Percentiles rank a stretch among this genome's conserved stretches.
Conservation (phyloP, 2,329 filamentous ascomycete species). For the Fusarium dlaminii region DNA sequence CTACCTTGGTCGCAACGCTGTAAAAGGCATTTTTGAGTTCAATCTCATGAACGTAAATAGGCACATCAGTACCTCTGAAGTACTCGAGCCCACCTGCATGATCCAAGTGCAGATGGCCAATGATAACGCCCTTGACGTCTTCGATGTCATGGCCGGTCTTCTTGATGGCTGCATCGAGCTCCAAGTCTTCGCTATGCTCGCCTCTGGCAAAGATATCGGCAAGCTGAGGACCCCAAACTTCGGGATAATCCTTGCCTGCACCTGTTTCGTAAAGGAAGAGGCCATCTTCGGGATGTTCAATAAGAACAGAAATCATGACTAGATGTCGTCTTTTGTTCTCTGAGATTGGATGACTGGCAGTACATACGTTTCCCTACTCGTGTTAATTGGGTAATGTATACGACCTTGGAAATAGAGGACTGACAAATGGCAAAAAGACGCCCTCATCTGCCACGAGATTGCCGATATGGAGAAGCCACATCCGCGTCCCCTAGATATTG, state of each 20-base stretch:
- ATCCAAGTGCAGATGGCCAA: background rate
- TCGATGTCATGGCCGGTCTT: background rate
- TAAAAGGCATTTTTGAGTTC: background rate
- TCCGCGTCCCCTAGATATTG: background rate
- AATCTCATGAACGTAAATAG: background rate
- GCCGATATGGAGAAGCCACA: background rate
- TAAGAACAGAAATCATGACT: background rate
- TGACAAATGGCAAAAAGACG: background rate
- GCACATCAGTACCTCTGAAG: background rate
- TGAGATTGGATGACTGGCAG: background rate
- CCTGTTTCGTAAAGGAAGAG: background rate
- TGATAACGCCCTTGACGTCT: background rate
- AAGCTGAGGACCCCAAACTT: background rate
- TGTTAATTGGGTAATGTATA: background rate
- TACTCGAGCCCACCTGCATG: background rate
- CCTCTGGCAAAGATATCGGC: background rate
- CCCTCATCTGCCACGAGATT: background rate
- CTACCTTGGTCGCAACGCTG: background rate
- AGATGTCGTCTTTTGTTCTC: background rate
- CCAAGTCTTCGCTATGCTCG: background rate
- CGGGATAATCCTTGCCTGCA: background rate
- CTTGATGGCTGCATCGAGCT: background rate
- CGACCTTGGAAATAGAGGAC: background rate
- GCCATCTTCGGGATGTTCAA: background rate
- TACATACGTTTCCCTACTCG: background rate